These are phyloP conservation scores for Botrytis hyacinthi DNA, from an alignment of 2,329 filamentous ascomycete species.

Conservation along the genomic window DNA sequence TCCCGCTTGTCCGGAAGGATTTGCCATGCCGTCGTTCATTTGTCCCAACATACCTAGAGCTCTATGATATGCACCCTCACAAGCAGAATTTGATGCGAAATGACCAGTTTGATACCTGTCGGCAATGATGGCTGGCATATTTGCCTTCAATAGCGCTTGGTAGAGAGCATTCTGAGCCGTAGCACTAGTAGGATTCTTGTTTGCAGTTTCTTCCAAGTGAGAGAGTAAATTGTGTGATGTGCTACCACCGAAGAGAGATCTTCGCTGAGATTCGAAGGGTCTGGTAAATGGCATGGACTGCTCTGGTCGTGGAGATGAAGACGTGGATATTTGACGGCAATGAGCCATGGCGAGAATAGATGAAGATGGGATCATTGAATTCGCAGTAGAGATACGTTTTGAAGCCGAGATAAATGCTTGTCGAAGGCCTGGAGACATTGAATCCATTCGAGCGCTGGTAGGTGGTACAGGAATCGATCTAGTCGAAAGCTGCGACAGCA, in stretches of 20 bases:
- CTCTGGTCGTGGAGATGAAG: slow-evolving; percentile 26
- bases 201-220: slow-evolving; percentile 85
- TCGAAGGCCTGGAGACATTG: background rate
- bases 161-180: slow-evolving; percentile 93
- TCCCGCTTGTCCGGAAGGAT: slow-evolving; percentile 33
- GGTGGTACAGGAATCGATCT: slow-evolving; percentile 23
- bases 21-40: slow-evolving; percentile 32
- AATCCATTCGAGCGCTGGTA: slow-evolving; percentile 20
- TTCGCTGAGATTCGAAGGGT: slow-evolving; percentile 25
- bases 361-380: slow-evolving; percentile 26
- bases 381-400: slow-evolving; percentile 26
- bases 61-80: slow-evolving; percentile 76
- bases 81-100: slow-evolving; percentile 75
- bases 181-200: slow-evolving; percentile 84
- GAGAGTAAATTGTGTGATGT: slow-evolving; percentile 65
- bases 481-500: slow-evolving; percentile 11
- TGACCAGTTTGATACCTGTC: slow-evolving; percentile 84
- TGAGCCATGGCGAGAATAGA: slow-evolving; percentile 22
- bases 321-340: slow-evolving; percentile 32
- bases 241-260: slow-evolving; percentile 33
- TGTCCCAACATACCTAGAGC: slow-evolving; percentile 65
- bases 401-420: background rate
- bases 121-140: slow-evolving; percentile 89
- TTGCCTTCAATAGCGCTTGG: slow-evolving; percentile 81
- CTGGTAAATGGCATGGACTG: slow-evolving; percentile 21